Evolutionary conservation across 129 eudicot species (phyloP).

Genomic region (Centrapalus pauciflorus): DNA sequence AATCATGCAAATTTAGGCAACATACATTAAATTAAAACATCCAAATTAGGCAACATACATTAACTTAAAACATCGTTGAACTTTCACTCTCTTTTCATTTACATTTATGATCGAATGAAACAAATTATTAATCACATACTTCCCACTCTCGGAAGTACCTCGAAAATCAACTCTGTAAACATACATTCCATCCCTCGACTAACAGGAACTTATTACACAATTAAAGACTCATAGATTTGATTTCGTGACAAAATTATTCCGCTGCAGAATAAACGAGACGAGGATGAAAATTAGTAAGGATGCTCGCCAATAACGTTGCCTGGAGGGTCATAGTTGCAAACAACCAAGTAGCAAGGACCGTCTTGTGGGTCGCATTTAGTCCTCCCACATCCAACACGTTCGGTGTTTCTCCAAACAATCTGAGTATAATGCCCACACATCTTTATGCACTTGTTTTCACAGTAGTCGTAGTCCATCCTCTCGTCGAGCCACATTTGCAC

Average conservation of each 20-base stretch:
- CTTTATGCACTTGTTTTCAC: constrained; percentile 31
- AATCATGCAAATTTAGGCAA: no score
- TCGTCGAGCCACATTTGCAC: constrained; percentile 55
- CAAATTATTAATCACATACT: not conserved
- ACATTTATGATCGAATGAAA: not conserved
- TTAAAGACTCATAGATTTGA: not conserved
- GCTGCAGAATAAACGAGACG: not conserved
- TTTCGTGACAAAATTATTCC: not conserved
- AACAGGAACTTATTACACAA: not conserved
- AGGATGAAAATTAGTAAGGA: constrained; percentile 27
- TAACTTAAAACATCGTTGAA: no score
- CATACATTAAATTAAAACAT: no score
- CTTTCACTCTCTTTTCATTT: not conserved
- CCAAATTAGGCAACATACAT: no score
- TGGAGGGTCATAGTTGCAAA: constrained; percentile 26
- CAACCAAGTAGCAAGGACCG: not conserved
- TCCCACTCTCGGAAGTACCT: not conserved
- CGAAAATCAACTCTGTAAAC: not conserved
- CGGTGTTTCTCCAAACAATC: constrained; percentile 44
- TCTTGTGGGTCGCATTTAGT: not conserved
- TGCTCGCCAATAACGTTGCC: constrained; percentile 34
- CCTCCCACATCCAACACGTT: constrained; percentile 45
- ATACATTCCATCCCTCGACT: not conserved
- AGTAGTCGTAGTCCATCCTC: constrained; percentile 23
- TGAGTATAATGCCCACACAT: constrained; percentile 62